phyloP scores from a whole-genome alignment of 345 rosid species.

The Firmiana major region DNA sequence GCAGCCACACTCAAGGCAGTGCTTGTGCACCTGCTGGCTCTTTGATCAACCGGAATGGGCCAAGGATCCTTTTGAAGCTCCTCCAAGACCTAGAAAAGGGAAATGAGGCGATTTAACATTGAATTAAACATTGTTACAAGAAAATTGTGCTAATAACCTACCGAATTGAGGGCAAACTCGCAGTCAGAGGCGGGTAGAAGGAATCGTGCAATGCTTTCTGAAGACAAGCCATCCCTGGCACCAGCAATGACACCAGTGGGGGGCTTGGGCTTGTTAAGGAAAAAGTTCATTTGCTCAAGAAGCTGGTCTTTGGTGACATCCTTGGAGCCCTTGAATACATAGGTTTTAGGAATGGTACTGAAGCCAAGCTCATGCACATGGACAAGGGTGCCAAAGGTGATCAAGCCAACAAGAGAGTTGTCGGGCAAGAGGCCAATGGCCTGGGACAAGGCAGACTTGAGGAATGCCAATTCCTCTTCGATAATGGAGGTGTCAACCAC shows the following conservation, averaged over 20 bases:
- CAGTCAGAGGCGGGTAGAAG: slow-evolving; percentile 83
- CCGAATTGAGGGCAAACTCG: slow-evolving; percentile 72
- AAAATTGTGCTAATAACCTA: not conserved
- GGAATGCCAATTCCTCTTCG: slow-evolving; percentile 80
- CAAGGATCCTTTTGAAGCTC: slow-evolving; percentile 89
- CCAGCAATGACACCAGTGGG: slow-evolving; percentile 86
- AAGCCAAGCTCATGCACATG: slow-evolving; percentile 90
- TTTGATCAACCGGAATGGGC: slow-evolving; percentile 66
- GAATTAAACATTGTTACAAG: not conserved
- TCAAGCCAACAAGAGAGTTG: slow-evolving; percentile 66
- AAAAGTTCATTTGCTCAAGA: slow-evolving; percentile 77
- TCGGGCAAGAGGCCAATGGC: slow-evolving; percentile 74
- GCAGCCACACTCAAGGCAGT: slow-evolving; percentile 91
- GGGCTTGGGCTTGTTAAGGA: slow-evolving; percentile 74
- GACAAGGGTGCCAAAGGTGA: slow-evolving; percentile 72
- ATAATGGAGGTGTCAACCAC: slow-evolving; percentile 80
- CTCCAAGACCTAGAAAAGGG: slow-evolving; percentile 52
- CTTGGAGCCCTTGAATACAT: slow-evolving; percentile 77
- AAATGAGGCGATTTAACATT: not conserved
- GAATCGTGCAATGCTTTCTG: slow-evolving; percentile 82
- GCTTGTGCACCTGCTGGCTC: slow-evolving; percentile 82
- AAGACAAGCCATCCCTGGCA: slow-evolving; percentile 77
- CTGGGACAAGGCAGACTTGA: slow-evolving; percentile 75
- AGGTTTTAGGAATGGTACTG: slow-evolving; percentile 61
- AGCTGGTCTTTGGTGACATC: slow-evolving; percentile 76